phyloP scores from a whole-genome alignment of 805 yeast species.

The Suhomyces vadensis region DNA sequence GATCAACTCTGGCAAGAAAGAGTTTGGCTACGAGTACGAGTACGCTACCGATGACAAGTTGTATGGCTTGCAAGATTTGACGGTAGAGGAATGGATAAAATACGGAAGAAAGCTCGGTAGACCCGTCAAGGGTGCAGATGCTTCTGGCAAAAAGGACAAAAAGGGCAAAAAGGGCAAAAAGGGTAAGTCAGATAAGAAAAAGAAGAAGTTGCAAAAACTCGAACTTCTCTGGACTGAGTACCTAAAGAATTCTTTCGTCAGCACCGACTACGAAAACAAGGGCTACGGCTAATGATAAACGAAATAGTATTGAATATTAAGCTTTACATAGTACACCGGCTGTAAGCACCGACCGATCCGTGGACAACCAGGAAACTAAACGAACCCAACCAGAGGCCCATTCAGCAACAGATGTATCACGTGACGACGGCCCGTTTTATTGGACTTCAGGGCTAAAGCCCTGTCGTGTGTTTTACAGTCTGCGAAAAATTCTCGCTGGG shows the following conservation, averaged over 20 bases:
- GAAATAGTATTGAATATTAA: too few relatives aligned
- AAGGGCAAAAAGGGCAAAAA: slow-evolving; percentile 13
- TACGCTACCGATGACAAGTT: slow-evolving; percentile 65
- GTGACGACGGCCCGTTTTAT: too few relatives aligned
- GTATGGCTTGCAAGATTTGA: slow-evolving; percentile 53
- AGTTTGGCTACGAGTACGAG: slow-evolving; percentile 62
- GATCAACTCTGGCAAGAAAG: slow-evolving; percentile 45
- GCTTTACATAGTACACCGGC: too few relatives aligned
- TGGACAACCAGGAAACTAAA: too few relatives aligned
- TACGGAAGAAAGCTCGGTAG: slow-evolving; percentile 55
- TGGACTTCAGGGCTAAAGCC: slow-evolving; percentile 1
- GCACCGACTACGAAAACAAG: slow-evolving; percentile 61
- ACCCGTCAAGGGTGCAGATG: slow-evolving; percentile 35
- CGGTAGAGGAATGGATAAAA: slow-evolving; percentile 64
- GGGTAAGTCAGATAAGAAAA: slow-evolving; percentile 12
- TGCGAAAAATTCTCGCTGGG: slow-evolving; percentile 7
- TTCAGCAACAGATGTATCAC: too few relatives aligned
- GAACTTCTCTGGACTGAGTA: slow-evolving; percentile 58
- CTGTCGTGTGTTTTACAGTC: slow-evolving; percentile 1
- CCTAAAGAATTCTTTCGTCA: slow-evolving; percentile 60
- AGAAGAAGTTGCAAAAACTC: slow-evolving; percentile 18
- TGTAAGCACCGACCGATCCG: too few relatives aligned
- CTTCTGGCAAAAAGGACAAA: slow-evolving; percentile 10
- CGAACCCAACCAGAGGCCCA: too few relatives aligned
- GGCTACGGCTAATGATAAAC: slow-evolving; percentile 42